Percentiles rank a stretch among this genome's conserved stretches.
Evolutionary conservation across 352 stramenopile species (phyloP).

Genomic region (Globisporangium canariense): DNA sequence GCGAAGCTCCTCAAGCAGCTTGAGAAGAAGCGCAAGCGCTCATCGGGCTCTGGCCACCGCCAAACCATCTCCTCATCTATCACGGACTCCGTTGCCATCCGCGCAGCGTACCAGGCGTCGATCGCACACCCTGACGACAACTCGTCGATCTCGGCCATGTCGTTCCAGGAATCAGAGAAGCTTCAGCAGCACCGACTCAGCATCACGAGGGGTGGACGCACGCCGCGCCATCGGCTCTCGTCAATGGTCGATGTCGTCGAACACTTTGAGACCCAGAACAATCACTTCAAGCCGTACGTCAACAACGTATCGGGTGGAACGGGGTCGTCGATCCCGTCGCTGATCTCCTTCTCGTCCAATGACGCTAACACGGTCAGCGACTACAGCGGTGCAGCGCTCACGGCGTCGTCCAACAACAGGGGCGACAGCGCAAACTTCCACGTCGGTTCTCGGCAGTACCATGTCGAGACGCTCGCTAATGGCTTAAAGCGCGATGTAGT

Average conservation of each 20-base stretch:
- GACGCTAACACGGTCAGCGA: conserved; percentile 33
- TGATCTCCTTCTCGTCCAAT: conserved; percentile 45
- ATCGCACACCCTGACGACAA: conserved; percentile 41
- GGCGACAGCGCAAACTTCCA: conserved; percentile 7
- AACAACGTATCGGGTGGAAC: conserved; percentile 29
- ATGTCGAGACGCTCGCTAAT: conserved; percentile 17
- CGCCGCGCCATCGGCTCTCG: conserved; percentile 10
- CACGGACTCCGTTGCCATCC: conserved; percentile 23
- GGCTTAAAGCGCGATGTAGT: conserved; percentile 15
- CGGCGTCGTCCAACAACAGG: conserved; percentile 3
- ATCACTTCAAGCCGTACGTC: conserved; percentile 16
- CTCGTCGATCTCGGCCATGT: conserved; percentile 66
- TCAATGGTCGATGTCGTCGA: conserved; percentile 65
- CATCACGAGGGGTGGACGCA: conserved; percentile 24
- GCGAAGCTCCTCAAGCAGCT: conserved; percentile 59
- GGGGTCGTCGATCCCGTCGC: conserved; percentile 41
- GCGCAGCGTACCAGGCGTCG: conserved; percentile 36
- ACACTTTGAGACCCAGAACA: conserved; percentile 41
- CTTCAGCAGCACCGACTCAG: conserved; percentile 59
- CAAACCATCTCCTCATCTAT: conserved; percentile 31
- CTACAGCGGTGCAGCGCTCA: conserved; percentile 18
- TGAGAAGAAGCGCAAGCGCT: conserved; percentile 56
- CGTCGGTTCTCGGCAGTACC: conserved; percentile 17
- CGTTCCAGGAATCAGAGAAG: conserved; percentile 71
- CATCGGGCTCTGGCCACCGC: conserved; percentile 23